These are phyloP conservation scores for Backusella liffmaniae DNA, from an alignment of 192 early-diverging fungal species.

Conservation along the genomic window DNA sequence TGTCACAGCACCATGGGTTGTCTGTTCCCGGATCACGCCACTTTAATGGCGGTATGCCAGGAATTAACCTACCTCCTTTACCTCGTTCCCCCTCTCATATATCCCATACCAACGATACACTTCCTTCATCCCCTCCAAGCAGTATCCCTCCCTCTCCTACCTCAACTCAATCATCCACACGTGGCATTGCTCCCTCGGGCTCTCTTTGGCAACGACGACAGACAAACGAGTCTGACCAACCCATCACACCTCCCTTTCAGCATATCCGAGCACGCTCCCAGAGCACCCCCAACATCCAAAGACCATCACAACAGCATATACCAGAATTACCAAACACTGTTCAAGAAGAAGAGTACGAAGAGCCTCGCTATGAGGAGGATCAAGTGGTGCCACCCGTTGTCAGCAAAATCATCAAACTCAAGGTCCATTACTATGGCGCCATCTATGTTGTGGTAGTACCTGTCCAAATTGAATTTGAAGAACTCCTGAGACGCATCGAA, in stretches of 20 bases:
- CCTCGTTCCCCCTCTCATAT: constrained; percentile 21
- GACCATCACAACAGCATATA: constrained; percentile 2
- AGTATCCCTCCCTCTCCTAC: constrained; percentile 6
- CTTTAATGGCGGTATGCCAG: neutral
- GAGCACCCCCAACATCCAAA: constrained; percentile 58
- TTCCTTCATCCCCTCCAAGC: constrained; percentile 51
- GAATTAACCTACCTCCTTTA: constrained; percentile 23
- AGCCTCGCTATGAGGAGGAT: neutral
- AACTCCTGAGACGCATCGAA: constrained; percentile 79
- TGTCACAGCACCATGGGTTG: neutral
- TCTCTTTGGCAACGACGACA: neutral
- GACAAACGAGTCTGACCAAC: neutral
- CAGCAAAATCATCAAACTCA: constrained; percentile 65
- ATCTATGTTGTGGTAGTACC: constrained; percentile 90
- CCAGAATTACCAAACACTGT: neutral
- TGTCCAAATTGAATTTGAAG: constrained; percentile 68
- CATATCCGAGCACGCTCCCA: constrained; percentile 51
- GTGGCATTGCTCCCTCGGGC: neutral
- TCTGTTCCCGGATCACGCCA: neutral
- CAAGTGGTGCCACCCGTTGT: neutral
- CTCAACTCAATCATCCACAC: neutral
- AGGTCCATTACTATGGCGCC: constrained; percentile 85
- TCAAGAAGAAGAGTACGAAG: neutral
- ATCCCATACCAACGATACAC: constrained; percentile 1
- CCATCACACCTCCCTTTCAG: constrained; percentile 7